Percentiles rank a stretch among this genome's conserved stretches.
Evolutionary conservation across 192 early-diverging fungal species (phyloP).

Genomic region (Chytriomyces hyalinus): DNA sequence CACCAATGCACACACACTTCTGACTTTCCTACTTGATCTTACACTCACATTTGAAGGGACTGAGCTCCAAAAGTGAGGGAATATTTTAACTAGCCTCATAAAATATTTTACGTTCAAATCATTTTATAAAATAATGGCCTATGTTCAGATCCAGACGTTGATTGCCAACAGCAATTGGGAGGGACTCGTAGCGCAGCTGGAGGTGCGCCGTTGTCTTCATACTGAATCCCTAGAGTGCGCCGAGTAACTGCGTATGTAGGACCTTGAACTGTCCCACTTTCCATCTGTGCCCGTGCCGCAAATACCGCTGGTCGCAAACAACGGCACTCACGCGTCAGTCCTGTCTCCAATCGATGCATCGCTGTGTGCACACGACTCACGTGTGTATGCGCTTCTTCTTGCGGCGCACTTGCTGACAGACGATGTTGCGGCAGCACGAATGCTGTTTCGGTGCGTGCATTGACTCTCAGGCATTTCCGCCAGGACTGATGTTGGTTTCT

Average conservation of each 20-base stretch:
- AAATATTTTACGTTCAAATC: neutral
- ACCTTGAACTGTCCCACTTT: neutral
- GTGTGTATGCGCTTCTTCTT: conserved; percentile 21
- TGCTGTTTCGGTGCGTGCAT: neutral
- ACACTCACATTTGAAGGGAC: no score
- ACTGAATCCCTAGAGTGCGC: no score
- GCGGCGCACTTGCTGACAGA: neutral
- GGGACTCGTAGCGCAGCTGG: neutral
- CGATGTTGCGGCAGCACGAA: conserved; percentile 4
- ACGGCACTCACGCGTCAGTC: neutral
- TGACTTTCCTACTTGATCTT: no score
- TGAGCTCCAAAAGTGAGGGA: no score
- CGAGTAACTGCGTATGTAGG: neutral
- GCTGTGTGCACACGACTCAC: conserved; percentile 2
- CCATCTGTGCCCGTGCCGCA: conserved; percentile 2
- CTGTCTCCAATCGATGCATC: neutral
- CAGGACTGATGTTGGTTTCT: no score
- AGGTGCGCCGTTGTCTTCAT: neutral
- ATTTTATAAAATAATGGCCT: conserved; percentile 8
- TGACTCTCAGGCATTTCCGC: neutral
- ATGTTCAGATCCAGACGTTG: conserved; percentile 3
- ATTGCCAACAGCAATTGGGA: neutral
- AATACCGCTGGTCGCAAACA: neutral
- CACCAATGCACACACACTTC: no score
- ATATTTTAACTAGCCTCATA: no score